Base-by-base conservation (phyloP, 2,329 filamentous ascomycete genomes). In the Colletotrichum spaethianum region DNA sequence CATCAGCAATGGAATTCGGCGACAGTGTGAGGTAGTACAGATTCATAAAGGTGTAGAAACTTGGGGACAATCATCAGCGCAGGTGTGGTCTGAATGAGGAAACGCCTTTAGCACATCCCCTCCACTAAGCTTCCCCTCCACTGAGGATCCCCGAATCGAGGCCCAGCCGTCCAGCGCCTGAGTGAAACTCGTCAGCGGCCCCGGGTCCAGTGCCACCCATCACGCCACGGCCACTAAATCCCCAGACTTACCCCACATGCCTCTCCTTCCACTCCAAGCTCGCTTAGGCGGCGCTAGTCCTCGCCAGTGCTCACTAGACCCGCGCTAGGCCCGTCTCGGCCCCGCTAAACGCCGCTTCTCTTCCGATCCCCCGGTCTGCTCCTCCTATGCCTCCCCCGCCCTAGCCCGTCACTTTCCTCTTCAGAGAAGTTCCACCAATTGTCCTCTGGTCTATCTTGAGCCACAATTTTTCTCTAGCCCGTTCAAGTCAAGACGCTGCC, bases 141-240 rank as follows among this genome's bases (percentile, higher is more conserved):
- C 33, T 11, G 33, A 7, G 8, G 33, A 2, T 11, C 33, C 8
- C 11, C 8, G 33, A 36, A 36, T 56, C 20, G 20, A 38, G 52
- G 52, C 52, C 31, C 11, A 44, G 40, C 38, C 7, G 8, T 60
- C 40, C 57, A 44, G 57, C 18, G 40, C 8, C 18, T 31, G 42
- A 26, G 7, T 20, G 44, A 23, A 26, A 42, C 48, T 28, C 44
- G 36, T 61, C 40, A 61, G 28, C 38, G 38, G 28, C 63, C 40
- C 26, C 23, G 67, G 44, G 42, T 53, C 67, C 61, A 59, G 31
- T 53, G 68, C 68, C 56, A 63, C 48, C 56, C 68, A 71, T 71
- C 68, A 71, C 68, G 66, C 70, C 59, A 70, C 65, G 57, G 65
- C 70, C 70, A 72, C 70, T 69, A 70, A 72, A 69, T 70, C 70